A percentile compares a stretch with the other conserved stretches of the same genome.
These are phyloP conservation scores for Afroboletus lepidellus DNA, from an alignment of 1,284 basidiomycete species.

Conservation along the genomic window DNA sequence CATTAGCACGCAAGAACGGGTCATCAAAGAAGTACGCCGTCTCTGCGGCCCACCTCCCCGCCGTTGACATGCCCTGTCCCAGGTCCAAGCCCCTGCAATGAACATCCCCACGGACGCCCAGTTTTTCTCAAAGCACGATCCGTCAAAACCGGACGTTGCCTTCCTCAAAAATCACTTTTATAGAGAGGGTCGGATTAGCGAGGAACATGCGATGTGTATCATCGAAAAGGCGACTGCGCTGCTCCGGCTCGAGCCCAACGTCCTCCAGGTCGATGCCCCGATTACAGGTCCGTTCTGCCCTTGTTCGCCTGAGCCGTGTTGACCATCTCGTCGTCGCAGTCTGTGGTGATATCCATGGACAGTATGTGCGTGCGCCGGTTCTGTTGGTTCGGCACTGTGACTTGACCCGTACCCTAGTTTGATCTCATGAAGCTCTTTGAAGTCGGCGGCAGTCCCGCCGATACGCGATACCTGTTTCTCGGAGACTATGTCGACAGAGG, in stretches of 20 bases:
- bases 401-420: conserved; percentile 51
- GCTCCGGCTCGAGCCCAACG: conserved; percentile 76
- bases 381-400: conserved; percentile 2
- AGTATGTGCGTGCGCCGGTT: conserved; percentile 72
- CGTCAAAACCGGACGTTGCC: conserved; percentile 89
- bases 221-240: conserved; percentile 78
- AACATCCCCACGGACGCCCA: conserved; percentile 88
- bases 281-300: conserved; percentile 67
- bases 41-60: conserved; percentile 2
- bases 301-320: background rate
- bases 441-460: conserved; percentile 90
- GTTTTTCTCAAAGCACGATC: conserved; percentile 85
- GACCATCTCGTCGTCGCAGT: conserved; percentile 47
- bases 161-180: conserved; percentile 99
- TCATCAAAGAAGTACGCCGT: conserved; percentile 75
- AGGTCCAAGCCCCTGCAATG: conserved; percentile 97
- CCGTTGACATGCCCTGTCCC: conserved; percentile 10
- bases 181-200: conserved; percentile 88
- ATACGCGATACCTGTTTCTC: conserved; percentile 90
- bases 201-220: conserved; percentile 90
- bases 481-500: conserved; percentile 96
- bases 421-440: conserved; percentile 96
- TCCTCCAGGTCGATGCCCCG: conserved; percentile 89
- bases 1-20: conserved; percentile 84
- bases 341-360: conserved; percentile 75